Percentiles rank a stretch among this genome's conserved stretches.
phyloP scores from a whole-genome alignment of 1,139 yeast species.

The Citeromyces hawaiiensis region DNA sequence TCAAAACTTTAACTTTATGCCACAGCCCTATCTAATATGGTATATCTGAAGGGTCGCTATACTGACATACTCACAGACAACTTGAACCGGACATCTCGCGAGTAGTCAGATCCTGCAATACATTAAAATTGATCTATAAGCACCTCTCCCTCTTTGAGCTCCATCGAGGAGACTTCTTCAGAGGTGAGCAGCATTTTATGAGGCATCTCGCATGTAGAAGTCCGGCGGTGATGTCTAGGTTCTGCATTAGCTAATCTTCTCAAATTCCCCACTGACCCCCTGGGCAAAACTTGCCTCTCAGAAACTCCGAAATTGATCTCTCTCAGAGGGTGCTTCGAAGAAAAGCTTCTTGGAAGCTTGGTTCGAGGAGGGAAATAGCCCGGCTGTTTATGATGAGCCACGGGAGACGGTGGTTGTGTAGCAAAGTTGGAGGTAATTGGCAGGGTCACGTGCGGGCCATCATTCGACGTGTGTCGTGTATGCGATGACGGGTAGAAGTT shows the following conservation, averaged over 20 bases:
- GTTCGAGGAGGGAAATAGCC: background rate
- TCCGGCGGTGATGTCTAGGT: background rate
- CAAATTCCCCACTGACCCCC: background rate
- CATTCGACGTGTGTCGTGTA: background rate
- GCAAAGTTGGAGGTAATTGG: background rate
- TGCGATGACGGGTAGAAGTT: background rate
- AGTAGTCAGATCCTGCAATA: background rate
- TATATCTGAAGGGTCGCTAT: too few species aligned
- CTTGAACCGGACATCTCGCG: too few species aligned
- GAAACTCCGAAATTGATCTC: background rate
- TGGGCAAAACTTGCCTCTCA: background rate
- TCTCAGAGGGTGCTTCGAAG: background rate
- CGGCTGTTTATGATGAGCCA: background rate
- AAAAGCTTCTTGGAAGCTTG: background rate
- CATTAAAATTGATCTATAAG: background rate
- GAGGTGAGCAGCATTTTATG: background rate
- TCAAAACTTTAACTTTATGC: too few species aligned
- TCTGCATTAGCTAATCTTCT: background rate
- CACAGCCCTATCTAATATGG: too few species aligned
- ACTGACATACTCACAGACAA: too few species aligned
- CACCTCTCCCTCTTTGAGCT: background rate
- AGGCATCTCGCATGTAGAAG: background rate
- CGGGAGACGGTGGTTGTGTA: background rate
- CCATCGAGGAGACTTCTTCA: background rate
- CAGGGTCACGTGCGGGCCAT: background rate